These are phyloP conservation scores for Maudiozyma barnettii DNA, from an alignment of 805 yeast genomes.

Conservation along the genomic window DNA sequence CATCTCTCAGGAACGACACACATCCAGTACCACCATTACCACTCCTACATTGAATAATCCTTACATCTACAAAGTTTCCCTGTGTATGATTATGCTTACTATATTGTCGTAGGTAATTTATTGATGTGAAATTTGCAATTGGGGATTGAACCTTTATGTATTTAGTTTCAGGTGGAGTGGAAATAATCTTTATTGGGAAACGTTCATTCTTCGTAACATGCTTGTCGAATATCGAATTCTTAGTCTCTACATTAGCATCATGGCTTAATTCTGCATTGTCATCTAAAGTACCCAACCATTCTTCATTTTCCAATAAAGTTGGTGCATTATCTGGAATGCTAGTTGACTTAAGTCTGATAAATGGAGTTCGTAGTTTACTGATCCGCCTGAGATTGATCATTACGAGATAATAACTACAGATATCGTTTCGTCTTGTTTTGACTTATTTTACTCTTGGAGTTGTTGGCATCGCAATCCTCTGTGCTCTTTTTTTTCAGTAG, in stretches of 20 bases:
- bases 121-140: constrained; percentile 20
- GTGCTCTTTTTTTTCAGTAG: too few species aligned
- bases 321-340: constrained; percentile 34
- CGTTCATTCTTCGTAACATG: constrained; percentile 1
- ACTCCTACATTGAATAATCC: constrained; percentile 54
- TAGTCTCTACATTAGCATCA: neutral
- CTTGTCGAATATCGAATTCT: neutral
- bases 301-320: constrained; percentile 34
- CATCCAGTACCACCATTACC: constrained; percentile 89
- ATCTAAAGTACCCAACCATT: constrained; percentile 30
- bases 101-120: constrained; percentile 23
- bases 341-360: neutral
- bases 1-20: constrained; percentile 78
- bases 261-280: neutral
- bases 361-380: neutral
- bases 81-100: constrained; percentile 37
- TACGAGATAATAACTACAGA: neutral
- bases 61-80: constrained; percentile 48
- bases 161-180: constrained; percentile 17
- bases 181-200: constrained; percentile 10
- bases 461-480: too few species aligned
- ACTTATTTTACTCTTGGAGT: too few species aligned
- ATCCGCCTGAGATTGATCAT: neutral
- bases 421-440: neutral
- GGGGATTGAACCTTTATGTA: constrained; percentile 19